Conservation (phyloP, 2,329 filamentous ascomycete genomes). For the Dothistroma septosporum region DNA sequence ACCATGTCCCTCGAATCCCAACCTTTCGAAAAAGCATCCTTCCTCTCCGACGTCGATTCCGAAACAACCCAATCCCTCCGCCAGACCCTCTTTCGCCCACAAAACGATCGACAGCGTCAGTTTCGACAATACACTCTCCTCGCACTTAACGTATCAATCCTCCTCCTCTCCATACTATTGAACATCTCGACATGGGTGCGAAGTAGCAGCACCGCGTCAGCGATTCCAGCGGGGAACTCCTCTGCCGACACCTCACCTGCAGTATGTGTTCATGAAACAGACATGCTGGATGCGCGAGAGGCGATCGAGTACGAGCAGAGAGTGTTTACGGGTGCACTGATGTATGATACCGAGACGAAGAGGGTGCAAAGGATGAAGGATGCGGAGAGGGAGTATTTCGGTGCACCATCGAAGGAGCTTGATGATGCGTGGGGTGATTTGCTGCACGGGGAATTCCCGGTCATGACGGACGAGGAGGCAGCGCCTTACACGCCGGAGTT, state of each 20-base stretch:
- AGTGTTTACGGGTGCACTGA: slow-evolving; percentile 13
- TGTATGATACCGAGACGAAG: slow-evolving; percentile 12
- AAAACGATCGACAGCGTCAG: background rate
- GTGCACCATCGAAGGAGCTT: slow-evolving; percentile 14
- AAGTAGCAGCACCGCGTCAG: background rate
- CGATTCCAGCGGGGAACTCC: background rate
- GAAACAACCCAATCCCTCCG: background rate
- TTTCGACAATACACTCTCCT: background rate
- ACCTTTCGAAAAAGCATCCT: background rate
- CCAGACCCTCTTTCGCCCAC: background rate
- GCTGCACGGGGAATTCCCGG: slow-evolving; percentile 14
- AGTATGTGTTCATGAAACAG: slow-evolving; percentile 10
- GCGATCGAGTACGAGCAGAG: slow-evolving; percentile 17
- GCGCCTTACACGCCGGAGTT: slow-evolving; percentile 10
- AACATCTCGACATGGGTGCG: slow-evolving; percentile 1
- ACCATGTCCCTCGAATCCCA: background rate
- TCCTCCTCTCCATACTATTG: background rate
- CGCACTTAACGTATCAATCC: background rate
- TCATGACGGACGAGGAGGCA: slow-evolving; percentile 17
- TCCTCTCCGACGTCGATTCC: background rate
- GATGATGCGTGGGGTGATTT: slow-evolving; percentile 19
- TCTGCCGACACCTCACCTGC: background rate
- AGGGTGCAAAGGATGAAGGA: slow-evolving; percentile 9
- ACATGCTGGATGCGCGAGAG: slow-evolving; percentile 13
- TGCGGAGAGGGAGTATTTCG: slow-evolving; percentile 16